phyloP scores from a whole-genome alignment of 768 basidiomycete species.

The Mrakia gelida region DNA sequence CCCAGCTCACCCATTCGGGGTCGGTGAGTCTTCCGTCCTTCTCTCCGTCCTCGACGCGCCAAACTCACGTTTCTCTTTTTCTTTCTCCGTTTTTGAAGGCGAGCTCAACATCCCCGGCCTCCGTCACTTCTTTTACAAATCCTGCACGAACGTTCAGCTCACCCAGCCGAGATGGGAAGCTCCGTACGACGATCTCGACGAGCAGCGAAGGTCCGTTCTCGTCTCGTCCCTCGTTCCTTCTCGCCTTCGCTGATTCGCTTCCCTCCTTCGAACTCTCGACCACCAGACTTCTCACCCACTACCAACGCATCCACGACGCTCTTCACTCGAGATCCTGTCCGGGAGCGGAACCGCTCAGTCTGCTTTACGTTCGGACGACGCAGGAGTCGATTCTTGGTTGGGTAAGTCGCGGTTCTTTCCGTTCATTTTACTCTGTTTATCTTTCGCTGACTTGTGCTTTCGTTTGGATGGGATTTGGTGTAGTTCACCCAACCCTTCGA shows the following conservation, averaged over 20 bases:
- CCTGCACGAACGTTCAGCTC: constrained; percentile 79
- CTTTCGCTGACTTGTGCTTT: not conserved
- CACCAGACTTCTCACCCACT: constrained; percentile 73
- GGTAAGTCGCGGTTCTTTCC: constrained; percentile 56
- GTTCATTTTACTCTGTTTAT: not conserved
- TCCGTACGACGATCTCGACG: constrained; percentile 63
- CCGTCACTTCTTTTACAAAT: constrained; percentile 93
- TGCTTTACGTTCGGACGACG: constrained; percentile 80
- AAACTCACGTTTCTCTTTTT: not conserved
- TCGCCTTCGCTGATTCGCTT: constrained; percentile 8
- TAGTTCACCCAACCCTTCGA: constrained; percentile 94
- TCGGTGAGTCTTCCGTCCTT: constrained; percentile 19
- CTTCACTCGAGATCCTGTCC: constrained; percentile 88
- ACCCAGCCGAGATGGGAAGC: constrained; percentile 82
- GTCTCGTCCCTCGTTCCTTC: not conserved
- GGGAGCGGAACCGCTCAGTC: constrained; percentile 63
- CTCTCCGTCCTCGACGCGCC: not conserved
- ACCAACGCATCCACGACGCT: constrained; percentile 79
- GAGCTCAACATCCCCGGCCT: constrained; percentile 83
- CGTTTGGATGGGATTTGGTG: no score
- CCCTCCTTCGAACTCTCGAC: not conserved
- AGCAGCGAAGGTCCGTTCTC: constrained; percentile 56
- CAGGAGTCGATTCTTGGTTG: constrained; percentile 89
- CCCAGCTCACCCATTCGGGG: constrained; percentile 49
- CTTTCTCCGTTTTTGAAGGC: constrained; percentile 46